phyloP scores from a whole-genome alignment of 768 basidiomycete species.

The Fistulinella prunicolor region DNA sequence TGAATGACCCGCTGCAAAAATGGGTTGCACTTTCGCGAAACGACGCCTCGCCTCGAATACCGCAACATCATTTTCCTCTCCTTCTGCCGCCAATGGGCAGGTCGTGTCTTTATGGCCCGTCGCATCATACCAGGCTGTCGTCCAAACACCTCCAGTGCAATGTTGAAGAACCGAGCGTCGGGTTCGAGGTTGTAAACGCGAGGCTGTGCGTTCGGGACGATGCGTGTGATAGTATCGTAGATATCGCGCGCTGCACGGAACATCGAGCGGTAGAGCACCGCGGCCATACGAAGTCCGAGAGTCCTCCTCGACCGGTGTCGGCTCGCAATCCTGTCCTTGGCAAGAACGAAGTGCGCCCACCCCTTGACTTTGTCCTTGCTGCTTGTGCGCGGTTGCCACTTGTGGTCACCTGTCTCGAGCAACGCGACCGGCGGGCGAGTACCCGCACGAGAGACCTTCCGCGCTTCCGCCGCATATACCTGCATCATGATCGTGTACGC shows the following conservation, averaged over 20 bases:
- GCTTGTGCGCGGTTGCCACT: slow-evolving; percentile 17
- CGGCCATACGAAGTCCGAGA: slow-evolving; percentile 30
- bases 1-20: slow-evolving; percentile 37
- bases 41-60: slow-evolving; percentile 29
- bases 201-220: slow-evolving; percentile 25
- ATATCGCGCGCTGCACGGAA: slow-evolving; percentile 30
- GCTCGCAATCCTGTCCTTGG: slow-evolving; percentile 17
- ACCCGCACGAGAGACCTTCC: slow-evolving; percentile 21
- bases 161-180: slow-evolving; percentile 71
- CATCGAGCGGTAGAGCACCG: slow-evolving; percentile 38
- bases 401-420: slow-evolving; percentile 4
- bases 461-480: slow-evolving; percentile 50
- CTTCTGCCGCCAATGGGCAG: slow-evolving; percentile 31
- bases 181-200: slow-evolving; percentile 39
- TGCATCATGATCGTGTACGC: slow-evolving; percentile 75
- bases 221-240: slow-evolving; percentile 20
- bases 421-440: slow-evolving; percentile 4
- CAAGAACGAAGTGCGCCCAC: slow-evolving; percentile 35
- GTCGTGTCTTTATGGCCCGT: slow-evolving; percentile 15
- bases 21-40: slow-evolving; percentile 29
- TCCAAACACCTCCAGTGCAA: slow-evolving; percentile 47
- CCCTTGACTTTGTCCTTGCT: slow-evolving; percentile 29
- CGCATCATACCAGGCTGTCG: slow-evolving; percentile 19
- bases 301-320: slow-evolving; percentile 25
- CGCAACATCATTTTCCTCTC: slow-evolving; percentile 24